Percentiles rank a stretch among this genome's conserved stretches.
Conservation (phyloP, 2,329 filamentous ascomycete genomes). For the Talaromyces sp. region DNA sequence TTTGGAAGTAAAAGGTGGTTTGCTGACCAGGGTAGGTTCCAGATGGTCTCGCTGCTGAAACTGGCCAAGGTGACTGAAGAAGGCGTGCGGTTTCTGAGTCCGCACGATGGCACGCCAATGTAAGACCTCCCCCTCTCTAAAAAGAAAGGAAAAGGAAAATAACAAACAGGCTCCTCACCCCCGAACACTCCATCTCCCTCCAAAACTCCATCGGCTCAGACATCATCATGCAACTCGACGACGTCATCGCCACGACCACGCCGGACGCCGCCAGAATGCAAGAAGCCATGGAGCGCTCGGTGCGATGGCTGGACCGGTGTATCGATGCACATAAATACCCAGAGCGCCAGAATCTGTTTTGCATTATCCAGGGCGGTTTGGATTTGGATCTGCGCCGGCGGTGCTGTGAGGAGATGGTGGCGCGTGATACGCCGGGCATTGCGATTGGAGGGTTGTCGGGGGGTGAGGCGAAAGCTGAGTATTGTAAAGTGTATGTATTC, state of each 20-base stretch:
- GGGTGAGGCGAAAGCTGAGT: slow-evolving; percentile 89
- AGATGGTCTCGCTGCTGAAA: slow-evolving; percentile 96
- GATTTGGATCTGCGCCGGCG: slow-evolving; percentile 79
- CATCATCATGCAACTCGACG: slow-evolving; percentile 99
- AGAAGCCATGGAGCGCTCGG: slow-evolving; percentile 89
- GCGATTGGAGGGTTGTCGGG: slow-evolving; percentile 93
- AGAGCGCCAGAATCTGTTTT: slow-evolving; percentile 85
- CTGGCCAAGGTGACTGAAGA: slow-evolving; percentile 92
- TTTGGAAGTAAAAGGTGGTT: background rate
- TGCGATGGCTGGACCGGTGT: slow-evolving; percentile 94
- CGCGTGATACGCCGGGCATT: slow-evolving; percentile 86
- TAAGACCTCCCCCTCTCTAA: slow-evolving; percentile 22
- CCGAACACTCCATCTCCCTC: slow-evolving; percentile 91
- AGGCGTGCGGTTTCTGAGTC: slow-evolving; percentile 91
- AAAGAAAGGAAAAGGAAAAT: background rate
- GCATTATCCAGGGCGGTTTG: slow-evolving; percentile 94
- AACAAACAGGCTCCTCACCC: slow-evolving; percentile 67
- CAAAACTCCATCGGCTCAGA: slow-evolving; percentile 98
- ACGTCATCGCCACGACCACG: slow-evolving; percentile 93
- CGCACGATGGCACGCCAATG: slow-evolving; percentile 93
- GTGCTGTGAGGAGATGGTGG: slow-evolving; percentile 84
- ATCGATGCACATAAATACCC: slow-evolving; percentile 84
- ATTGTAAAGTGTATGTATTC: slow-evolving; percentile 72
- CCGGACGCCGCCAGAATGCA: slow-evolving; percentile 82
- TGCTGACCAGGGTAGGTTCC: slow-evolving; percentile 59